phyloP scores from a whole-genome alignment of 2,329 filamentous ascomycete genomes.

The Ciborinia camelliae region DNA sequence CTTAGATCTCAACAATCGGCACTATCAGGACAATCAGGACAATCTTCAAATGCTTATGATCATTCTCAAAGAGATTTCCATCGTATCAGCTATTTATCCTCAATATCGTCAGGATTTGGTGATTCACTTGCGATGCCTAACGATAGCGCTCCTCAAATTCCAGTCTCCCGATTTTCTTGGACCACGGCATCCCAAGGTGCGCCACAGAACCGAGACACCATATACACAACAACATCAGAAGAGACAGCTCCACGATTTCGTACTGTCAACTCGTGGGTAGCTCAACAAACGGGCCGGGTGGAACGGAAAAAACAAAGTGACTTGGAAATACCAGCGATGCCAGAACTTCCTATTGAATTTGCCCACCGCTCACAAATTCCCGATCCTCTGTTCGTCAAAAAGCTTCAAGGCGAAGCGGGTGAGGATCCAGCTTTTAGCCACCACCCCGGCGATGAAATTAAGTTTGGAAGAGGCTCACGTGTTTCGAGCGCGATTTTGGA shows the following conservation, averaged over 20 bases:
- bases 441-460: slow-evolving; percentile 37
- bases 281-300: slow-evolving; percentile 57
- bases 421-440: slow-evolving; percentile 34
- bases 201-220: slow-evolving; percentile 33
- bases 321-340: slow-evolving; percentile 35
- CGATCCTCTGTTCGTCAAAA: slow-evolving; percentile 20
- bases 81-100: slow-evolving; percentile 48
- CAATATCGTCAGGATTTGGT: slow-evolving; percentile 62
- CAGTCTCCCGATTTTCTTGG: slow-evolving; percentile 35
- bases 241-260: slow-evolving; percentile 51
- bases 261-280: slow-evolving; percentile 60
- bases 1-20: slow-evolving; percentile 16
- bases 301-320: slow-evolving; percentile 45
- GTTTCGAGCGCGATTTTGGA: slow-evolving; percentile 36
- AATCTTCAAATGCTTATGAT: slow-evolving; percentile 29
- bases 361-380: slow-evolving; percentile 11
- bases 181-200: slow-evolving; percentile 23
- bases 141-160: slow-evolving; percentile 22
- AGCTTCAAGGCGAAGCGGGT: slow-evolving; percentile 32
- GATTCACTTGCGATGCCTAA: slow-evolving; percentile 51
- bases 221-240: slow-evolving; percentile 35
- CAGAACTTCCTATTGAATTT: slow-evolving; percentile 26
- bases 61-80: slow-evolving; percentile 28
- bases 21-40: slow-evolving; percentile 26
- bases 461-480: slow-evolving; percentile 30